Evolutionary conservation across 2,329 filamentous ascomycete genomes (phyloP), one percentile per base, ranked within the genome.

Genomic region (Paracamarosporium sp.): DNA sequence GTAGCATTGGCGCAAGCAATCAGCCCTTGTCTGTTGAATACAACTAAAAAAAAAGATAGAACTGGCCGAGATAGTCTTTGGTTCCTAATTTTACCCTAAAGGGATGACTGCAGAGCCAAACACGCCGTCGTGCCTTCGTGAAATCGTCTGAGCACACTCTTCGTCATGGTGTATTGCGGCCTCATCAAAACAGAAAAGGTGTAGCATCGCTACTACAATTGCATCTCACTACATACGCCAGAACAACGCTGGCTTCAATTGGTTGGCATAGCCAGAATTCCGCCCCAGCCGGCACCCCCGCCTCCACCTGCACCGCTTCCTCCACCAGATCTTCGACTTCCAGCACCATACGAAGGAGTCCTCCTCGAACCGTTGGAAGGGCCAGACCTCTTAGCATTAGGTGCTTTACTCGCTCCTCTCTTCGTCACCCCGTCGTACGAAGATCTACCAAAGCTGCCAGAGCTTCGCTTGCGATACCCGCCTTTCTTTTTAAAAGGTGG

Each of bases 261-360:
- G 11, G 69, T 72, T 22, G 70, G 70, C 70, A 73, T 73, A 24
- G 65, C 64, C 60, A 69, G 66, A 31, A 73, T 67, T 12, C 46
- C 41, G 15, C 60, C 48, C 66, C 65, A 67, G 17, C 24, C 48
- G 8, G n/a, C 46, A 13, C 20, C 55, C 54, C 46, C 62, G 12
- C 57, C 61, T 43, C 59, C 59, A 36, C 57, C 58, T 27, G 13
- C 47, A 40, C 44, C 47, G 17, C 52, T 30, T 5, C 54, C 51
- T 13, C 43, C 38, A 20, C 55, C 57, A 20, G 55, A 52, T 55
- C 57, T 62, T 4, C 60, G 50, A 27, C 56, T 54, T 4, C 63
- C 54, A 44, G 56, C 57, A 40, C 60, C 61, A 30, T 12, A 36
- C 11, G 55, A 33, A 38, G 57, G 22, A 40, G 54, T 66, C 22